Evolutionary conservation across 176 grass and related monocot genomes (phyloP).

Genomic region (Hyparrhenia diplandra): DNA sequence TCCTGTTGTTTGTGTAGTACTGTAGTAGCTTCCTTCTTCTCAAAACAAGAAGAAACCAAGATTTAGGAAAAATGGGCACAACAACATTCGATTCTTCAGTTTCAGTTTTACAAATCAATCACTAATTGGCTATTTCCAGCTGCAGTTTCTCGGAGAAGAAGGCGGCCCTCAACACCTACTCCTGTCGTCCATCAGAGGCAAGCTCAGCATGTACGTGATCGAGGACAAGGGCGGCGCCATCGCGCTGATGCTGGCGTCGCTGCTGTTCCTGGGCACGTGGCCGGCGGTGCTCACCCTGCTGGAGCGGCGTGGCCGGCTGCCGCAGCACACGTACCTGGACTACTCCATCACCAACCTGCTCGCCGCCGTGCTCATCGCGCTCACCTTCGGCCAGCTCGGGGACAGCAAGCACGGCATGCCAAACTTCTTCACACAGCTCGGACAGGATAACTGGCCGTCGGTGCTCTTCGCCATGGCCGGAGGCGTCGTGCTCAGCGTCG

Average conservation of each 20-base stretch:
- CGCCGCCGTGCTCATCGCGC: constrained; percentile 54
- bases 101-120: neutral
- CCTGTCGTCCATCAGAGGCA: neutral
- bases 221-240: constrained; percentile 78
- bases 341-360: constrained; percentile 73
- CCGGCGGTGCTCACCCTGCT: constrained; percentile 65
- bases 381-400: constrained; percentile 68
- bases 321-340: constrained; percentile 82
- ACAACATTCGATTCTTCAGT: neutral
- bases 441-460: constrained; percentile 73
- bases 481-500: constrained; percentile 61
- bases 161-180: constrained; percentile 10
- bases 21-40: neutral
- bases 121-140: neutral
- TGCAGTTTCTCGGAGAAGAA: constrained; percentile 23
- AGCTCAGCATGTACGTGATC: constrained; percentile 51
- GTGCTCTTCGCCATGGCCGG: constrained; percentile 75
- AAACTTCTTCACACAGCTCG: constrained; percentile 66
- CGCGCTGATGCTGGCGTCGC: constrained; percentile 68
- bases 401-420: constrained; percentile 45
- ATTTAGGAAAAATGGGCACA: neutral
- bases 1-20: neutral
- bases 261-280: constrained; percentile 71
- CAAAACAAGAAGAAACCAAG: neutral
- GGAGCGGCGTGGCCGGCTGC: constrained; percentile 62